Percentiles rank a stretch among this genome's conserved stretches.
phyloP scores from a whole-genome alignment of 2,329 filamentous ascomycete species.

The Trichoderma hamatum region DNA sequence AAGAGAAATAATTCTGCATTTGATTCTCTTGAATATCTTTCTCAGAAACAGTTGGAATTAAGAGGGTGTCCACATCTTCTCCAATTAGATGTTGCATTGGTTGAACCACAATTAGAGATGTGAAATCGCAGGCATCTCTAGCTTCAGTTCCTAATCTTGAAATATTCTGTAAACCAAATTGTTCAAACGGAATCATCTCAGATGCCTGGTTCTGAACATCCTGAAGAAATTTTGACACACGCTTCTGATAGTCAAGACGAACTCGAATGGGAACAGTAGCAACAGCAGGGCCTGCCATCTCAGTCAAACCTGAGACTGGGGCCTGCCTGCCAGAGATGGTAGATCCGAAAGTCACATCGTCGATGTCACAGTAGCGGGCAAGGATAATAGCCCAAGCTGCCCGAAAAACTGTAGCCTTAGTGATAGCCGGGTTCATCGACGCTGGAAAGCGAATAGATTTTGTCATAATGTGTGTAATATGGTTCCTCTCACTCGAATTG shows the following conservation, averaged over 20 bases:
- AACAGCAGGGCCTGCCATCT: slow-evolving; percentile 30
- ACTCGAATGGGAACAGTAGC: slow-evolving; percentile 30
- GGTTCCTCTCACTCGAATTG: neutral
- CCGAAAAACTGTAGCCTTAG: slow-evolving; percentile 32
- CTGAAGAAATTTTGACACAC: slow-evolving; percentile 27
- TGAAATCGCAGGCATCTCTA: slow-evolving; percentile 23
- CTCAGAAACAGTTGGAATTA: slow-evolving; percentile 4
- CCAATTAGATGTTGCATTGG: slow-evolving; percentile 17
- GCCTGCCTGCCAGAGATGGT: slow-evolving; percentile 31
- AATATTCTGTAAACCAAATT: slow-evolving; percentile 24
- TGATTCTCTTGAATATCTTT: neutral
- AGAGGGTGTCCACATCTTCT: slow-evolving; percentile 1
- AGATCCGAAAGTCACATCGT: slow-evolving; percentile 25
- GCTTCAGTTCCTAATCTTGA: slow-evolving; percentile 1
- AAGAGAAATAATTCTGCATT: slow-evolving; percentile 13
- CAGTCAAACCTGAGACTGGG: slow-evolving; percentile 23
- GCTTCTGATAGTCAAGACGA: slow-evolving; percentile 25
- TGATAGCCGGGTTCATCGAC: slow-evolving; percentile 23
- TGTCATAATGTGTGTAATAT: slow-evolving; percentile 17
- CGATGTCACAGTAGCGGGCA: slow-evolving; percentile 18
- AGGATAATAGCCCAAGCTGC: slow-evolving; percentile 36
- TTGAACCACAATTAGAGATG: slow-evolving; percentile 18
- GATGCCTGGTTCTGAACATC: slow-evolving; percentile 29
- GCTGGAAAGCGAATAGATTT: slow-evolving; percentile 17
- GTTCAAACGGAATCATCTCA: slow-evolving; percentile 23